Evolutionary conservation across 2,329 filamentous ascomycete genomes (phyloP), one percentile per base, ranked within the genome.

Genomic region (Ustulina deusta): DNA sequence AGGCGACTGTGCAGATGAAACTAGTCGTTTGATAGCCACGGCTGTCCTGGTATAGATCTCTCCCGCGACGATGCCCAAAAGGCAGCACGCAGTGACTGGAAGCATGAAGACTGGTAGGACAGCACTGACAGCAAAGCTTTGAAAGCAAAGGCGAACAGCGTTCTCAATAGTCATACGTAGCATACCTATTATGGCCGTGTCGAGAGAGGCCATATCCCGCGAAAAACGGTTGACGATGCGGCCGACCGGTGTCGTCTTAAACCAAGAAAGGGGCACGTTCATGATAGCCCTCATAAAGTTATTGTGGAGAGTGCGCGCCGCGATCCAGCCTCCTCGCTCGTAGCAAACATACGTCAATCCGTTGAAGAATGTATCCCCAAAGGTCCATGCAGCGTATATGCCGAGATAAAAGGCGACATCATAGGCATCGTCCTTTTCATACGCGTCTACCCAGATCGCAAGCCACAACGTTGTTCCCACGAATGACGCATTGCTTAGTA

Each of bases 141-240:
- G 76, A 58, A 81, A 75, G 51, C 70, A 40, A 6, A 80, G 72
- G 36, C 72, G 74, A 6, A 77, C 72, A 52, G 76, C 74, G 32
- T 75, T 79, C 63, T 85, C 83, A 10, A 86, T 63, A 2, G 79
- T 80, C 46, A 73, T 71, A 5, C 83, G 81, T 0, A 87, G 77
- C 79, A 85, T 75, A 1, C 79, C 77, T 22, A 82, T 81, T 6
- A 89, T 75, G 1, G 78, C 73, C 7, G 80, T 82, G 70, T 89
- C 87, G 59, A 89, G 81, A 0, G 86, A 86, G n/a, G 82, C 80
- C 74, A 87, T 87, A 66, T 89, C 86, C 40, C 86, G 84, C 0
- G 85, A 84, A 69, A 88, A 86, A 13, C 87, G 83, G 72, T 87
- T 87, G 62, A 85, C 81, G 63, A 86, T 82, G 46, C 86, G 82